These are phyloP conservation scores for Thielaviopsis populi DNA, from an alignment of 2,329 filamentous ascomycete species.

Conservation along the genomic window DNA sequence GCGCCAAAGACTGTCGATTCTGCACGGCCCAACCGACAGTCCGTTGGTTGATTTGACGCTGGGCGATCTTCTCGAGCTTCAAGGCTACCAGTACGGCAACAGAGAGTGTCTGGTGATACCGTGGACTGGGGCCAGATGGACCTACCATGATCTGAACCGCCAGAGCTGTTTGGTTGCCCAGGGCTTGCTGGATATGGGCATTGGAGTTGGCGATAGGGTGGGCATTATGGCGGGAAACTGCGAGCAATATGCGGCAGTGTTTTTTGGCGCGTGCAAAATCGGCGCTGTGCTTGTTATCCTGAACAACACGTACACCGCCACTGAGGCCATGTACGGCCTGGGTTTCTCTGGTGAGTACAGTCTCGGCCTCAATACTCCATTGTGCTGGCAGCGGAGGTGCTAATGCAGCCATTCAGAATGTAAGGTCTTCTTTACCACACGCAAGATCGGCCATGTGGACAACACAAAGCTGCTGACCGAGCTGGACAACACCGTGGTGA, in stretches of 20 bases:
- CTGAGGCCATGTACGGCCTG: slow-evolving; percentile 56
- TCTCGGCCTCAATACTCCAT: not conserved
- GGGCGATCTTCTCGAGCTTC: slow-evolving; percentile 55
- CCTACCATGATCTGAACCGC: slow-evolving; percentile 48
- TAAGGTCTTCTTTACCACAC: slow-evolving; percentile 58
- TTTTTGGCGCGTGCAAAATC: slow-evolving; percentile 55
- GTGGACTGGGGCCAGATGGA: slow-evolving; percentile 63
- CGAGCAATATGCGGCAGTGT: slow-evolving; percentile 65
- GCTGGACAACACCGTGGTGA: slow-evolving; percentile 30
- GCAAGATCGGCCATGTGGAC: slow-evolving; percentile 49
- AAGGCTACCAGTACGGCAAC: slow-evolving; percentile 48
- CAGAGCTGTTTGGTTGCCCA: slow-evolving; percentile 47
- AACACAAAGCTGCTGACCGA: slow-evolving; percentile 44
- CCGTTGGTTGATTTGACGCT: slow-evolving; percentile 57
- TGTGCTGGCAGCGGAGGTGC: not conserved
- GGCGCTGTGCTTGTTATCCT: slow-evolving; percentile 59
- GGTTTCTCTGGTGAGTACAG: slow-evolving; percentile 46
- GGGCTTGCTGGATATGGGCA: slow-evolving; percentile 51
- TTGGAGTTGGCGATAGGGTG: slow-evolving; percentile 53
- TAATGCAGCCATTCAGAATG: slow-evolving; percentile 35
- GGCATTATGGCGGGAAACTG: slow-evolving; percentile 67
- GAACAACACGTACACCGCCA: slow-evolving; percentile 68
- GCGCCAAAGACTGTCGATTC: slow-evolving; percentile 37
- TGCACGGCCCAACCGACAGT: slow-evolving; percentile 54
- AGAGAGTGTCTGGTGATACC: slow-evolving; percentile 58